Base-by-base conservation (phyloP, 176 grass and related monocot species). In the Ensete ventricosum region DNA sequence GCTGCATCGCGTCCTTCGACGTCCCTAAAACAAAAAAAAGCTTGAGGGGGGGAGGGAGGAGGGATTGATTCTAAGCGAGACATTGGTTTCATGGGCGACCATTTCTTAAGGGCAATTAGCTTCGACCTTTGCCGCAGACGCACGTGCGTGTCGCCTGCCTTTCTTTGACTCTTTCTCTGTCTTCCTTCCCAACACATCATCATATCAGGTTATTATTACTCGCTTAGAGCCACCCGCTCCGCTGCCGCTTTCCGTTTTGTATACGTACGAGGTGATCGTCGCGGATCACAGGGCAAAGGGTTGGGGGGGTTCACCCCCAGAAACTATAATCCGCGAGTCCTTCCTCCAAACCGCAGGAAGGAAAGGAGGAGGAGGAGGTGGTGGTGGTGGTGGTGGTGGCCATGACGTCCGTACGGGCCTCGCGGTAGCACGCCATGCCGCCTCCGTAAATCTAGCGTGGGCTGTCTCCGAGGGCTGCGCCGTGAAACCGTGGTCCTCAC, bases 401-500 rank as follows among this genome's bases (percentile, higher is more conserved):
- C 11, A 13, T 26, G 71, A 73, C 29, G 14, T 50, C 48, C 67
- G 67, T 50, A 70, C 43, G 67, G 67, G 20, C 20, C 50, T 50
- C 8, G 53, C 75, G 49, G 73, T 53, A 25, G 48, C 67, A 52
- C 67, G 17, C 67, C 23, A 20, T 73, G 64, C 70, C 74, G 53
- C 81, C 74, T 63, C 81, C 73, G 81, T 83, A 77, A 82, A 76
- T 76, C 73, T 73, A 80, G 78, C 78, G 64, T 72, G 57, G 57
- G 43, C 64, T 80, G 78, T 80, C 78, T 80, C 34, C 34, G 34
- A 43, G 34, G 34, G 34, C 34, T 43, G 34, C 34, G 34, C 34
- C 34, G 34, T 34, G 53, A 73, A 73, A 49, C 69, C 69, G 79
- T 81, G 69, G 55, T 74, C 79, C 68, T 73, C 55, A 25, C 62